phyloP scores from a whole-genome alignment of 2,329 filamentous ascomycete species.

The Clarireedia monteithiana region DNA sequence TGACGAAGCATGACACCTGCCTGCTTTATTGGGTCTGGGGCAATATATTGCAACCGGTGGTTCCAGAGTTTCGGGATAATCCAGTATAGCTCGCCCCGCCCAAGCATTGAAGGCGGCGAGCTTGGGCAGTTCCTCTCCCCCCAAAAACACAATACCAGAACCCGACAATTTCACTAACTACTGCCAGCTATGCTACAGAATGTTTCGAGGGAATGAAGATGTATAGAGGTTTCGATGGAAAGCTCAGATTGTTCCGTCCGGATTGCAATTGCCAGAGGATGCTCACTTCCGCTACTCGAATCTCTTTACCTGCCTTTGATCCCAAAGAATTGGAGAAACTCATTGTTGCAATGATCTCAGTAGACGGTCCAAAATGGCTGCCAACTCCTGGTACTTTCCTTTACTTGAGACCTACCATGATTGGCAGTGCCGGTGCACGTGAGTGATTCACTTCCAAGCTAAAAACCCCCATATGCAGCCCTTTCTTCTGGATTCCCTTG shows the following conservation, averaged over 20 bases:
- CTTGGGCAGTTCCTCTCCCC: too few species aligned
- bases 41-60: not conserved
- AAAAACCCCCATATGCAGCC: not conserved
- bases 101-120: too few species aligned
- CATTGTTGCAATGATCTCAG: slow-evolving; percentile 61
- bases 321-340: slow-evolving; percentile 66
- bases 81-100: too few species aligned
- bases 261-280: slow-evolving; percentile 44
- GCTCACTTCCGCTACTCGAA: slow-evolving; percentile 51
- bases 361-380: slow-evolving; percentile 73
- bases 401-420: slow-evolving; percentile 75
- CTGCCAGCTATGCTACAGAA: slow-evolving; percentile 63
- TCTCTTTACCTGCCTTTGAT: slow-evolving; percentile 68
- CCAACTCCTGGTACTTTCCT: slow-evolving; percentile 66
- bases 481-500: not conserved
- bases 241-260: slow-evolving; percentile 56
- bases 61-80: too few species aligned
- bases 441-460: not conserved
- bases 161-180: not conserved
- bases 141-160: not conserved
- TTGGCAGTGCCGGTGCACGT: slow-evolving; percentile 66
- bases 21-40: not conserved
- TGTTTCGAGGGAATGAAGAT: slow-evolving; percentile 86
- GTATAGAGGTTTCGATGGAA: slow-evolving; percentile 65
- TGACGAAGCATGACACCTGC: too few species aligned